Evolutionary conservation across 257 asterid genomes (phyloP).

Genomic region (Gardenia jasminoides): DNA sequence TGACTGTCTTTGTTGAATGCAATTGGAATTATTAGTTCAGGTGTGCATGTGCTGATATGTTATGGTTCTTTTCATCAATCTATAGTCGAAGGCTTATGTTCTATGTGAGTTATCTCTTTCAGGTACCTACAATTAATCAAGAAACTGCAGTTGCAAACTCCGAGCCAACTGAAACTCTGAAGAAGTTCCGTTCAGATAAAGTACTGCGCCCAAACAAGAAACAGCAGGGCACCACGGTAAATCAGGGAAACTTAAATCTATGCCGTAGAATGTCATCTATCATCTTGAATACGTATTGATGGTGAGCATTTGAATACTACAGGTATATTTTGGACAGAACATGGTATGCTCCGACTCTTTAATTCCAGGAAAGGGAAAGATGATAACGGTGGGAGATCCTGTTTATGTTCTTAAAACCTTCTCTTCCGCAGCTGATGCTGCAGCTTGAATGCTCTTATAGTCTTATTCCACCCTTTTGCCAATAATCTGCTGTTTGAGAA

Average conservation of each 20-base stretch:
- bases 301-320: conserved; percentile 10
- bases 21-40: not conserved
- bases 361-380: conserved; percentile 25
- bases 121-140: conserved; percentile 60
- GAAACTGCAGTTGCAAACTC: conserved; percentile 24
- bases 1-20: too few species aligned
- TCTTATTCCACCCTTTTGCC: not conserved
- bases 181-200: conserved; percentile 50
- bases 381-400: conserved; percentile 43
- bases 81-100: not conserved
- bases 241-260: not conserved
- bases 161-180: conserved; percentile 43
- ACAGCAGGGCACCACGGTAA: conserved; percentile 30
- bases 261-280: not conserved
- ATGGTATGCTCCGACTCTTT: conserved; percentile 36
- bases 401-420: conserved; percentile 29
- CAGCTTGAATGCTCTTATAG: conserved; percentile 9
- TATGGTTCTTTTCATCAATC: not conserved
- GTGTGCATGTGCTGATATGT: not conserved
- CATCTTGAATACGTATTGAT: not conserved
- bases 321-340: conserved; percentile 60
- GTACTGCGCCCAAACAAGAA: conserved; percentile 44
- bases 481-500: too few species aligned
- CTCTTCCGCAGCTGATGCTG: conserved; percentile 38
- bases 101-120: not conserved